Evolutionary conservation across 305 asterid genomes (phyloP).

Genomic region (Fraxinus velutina): DNA sequence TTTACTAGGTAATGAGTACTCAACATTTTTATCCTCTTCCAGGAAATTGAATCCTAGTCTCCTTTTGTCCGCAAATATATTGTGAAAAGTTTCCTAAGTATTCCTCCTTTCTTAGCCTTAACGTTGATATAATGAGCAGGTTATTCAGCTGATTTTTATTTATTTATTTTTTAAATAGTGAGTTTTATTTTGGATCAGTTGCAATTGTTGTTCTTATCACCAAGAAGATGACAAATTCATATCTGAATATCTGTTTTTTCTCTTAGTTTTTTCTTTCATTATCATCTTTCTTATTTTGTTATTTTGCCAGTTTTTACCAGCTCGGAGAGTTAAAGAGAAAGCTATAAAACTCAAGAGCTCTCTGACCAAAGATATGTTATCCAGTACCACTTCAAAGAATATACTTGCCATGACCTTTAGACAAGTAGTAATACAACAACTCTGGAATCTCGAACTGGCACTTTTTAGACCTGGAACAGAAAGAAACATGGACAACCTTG

Average conservation of each 20-base stretch:
- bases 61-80: neutral
- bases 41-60: neutral
- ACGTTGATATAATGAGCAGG: neutral
- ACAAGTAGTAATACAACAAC: slow-evolving; percentile 69
- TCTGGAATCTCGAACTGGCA: slow-evolving; percentile 70
- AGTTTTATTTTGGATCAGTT: neutral
- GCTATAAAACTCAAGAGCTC: slow-evolving; percentile 57
- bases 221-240: neutral
- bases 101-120: neutral
- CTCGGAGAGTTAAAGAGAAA: slow-evolving; percentile 70
- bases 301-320: slow-evolving; percentile 68
- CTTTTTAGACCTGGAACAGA: slow-evolving; percentile 61
- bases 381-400: slow-evolving; percentile 47
- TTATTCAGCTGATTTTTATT: neutral
- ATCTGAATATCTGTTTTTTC: neutral
- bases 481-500: slow-evolving; percentile 68
- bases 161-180: neutral
- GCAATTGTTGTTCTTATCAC: neutral
- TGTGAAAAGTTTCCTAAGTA: neutral
- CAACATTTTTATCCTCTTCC: neutral
- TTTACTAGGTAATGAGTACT: neutral
- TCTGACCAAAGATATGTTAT: slow-evolving; percentile 44
- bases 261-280: neutral
- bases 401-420: slow-evolving; percentile 87
- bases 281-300: neutral